Base-by-base conservation (phyloP, 768 basidiomycete genomes). In the Lentinula lateritia region DNA sequence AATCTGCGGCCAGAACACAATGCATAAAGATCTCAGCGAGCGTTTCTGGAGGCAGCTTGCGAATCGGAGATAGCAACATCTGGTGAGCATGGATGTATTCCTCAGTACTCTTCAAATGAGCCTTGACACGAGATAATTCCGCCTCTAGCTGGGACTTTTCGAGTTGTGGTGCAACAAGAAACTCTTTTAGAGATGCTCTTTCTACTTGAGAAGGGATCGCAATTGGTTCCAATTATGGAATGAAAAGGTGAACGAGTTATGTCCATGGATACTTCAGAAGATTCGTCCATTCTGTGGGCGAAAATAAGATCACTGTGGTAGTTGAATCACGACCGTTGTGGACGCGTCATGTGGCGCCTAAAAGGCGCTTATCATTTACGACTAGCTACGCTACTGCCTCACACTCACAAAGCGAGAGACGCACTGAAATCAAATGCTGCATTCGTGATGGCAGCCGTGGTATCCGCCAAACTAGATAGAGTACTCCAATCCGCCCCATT, bases 401-500 rank as follows among this genome's bases (percentile, higher is more conserved):
- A 3, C 1, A 4, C 15, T 58, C 41, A 62, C 28, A 62, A 28
- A 57, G 66, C 61, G 48, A 69, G 57, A 9, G 68, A 62, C 6
- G 61, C 66, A 32, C 65, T 68, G 34, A 70, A 70, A 42, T 70
- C 69, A 50, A 70, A 70, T 6, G 67, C 64, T 39, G 67, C 69
- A 18, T 58, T 60, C 2, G 63, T 61, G 15, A 70, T 56, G 0
- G 58, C 65, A 32, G 54, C 60, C 39, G 52, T 65, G 20, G 20
- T 48, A 55, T 62, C 23, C 46, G 68, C 59, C 10, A 58, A 63
- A 20, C 52, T 38, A 15, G 59, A 52, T 6, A 70, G 60, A 34
- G 65, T 67, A 38, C 54, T 58, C 67, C 66, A 70, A 50, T 70
- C 68, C 38, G 66, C 57, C 8, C 66, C 68, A 45, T 61, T 62